A percentile compares a stretch with the other conserved stretches of the same genome.
Conservation (phyloP, 2,329 filamentous ascomycete genomes). For the Xylariaceae sp. region DNA sequence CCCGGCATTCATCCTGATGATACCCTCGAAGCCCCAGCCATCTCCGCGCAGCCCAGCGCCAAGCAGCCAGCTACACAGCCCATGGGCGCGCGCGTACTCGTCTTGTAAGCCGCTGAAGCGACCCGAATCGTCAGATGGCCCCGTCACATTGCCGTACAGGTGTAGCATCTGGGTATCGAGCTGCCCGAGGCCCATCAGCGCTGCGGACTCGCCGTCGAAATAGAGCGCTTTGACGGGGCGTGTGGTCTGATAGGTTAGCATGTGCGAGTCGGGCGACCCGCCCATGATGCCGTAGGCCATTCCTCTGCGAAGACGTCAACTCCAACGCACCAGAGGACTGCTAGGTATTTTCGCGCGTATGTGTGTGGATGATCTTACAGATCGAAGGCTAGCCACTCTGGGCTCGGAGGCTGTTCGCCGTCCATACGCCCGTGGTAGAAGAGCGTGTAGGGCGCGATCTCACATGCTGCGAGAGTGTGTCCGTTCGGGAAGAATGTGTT, state of each 20-base stretch:
- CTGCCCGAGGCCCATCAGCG: slow-evolving; percentile 53
- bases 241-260: slow-evolving; percentile 56
- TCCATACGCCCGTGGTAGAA: slow-evolving; percentile 56
- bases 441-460: slow-evolving; percentile 52
- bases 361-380: slow-evolving; percentile 37
- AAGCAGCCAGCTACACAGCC: slow-evolving; percentile 53
- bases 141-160: slow-evolving; percentile 53
- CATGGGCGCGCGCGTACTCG: slow-evolving; percentile 55
- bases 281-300: slow-evolving; percentile 58
- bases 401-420: slow-evolving; percentile 48
- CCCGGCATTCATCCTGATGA: slow-evolving; percentile 58
- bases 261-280: slow-evolving; percentile 47
- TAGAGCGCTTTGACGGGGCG: slow-evolving; percentile 51
- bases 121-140: slow-evolving; percentile 33
- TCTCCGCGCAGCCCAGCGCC: slow-evolving; percentile 47
- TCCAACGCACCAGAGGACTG: neutral
- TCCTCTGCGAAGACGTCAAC: neutral
- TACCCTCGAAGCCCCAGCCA: slow-evolving; percentile 56
- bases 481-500: slow-evolving; percentile 59
- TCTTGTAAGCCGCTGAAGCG: slow-evolving; percentile 46
- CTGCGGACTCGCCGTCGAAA: slow-evolving; percentile 57
- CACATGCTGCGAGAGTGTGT: slow-evolving; percentile 53
- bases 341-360: neutral
- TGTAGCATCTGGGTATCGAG: slow-evolving; percentile 57
- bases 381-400: slow-evolving; percentile 60